Base-by-base conservation (phyloP, 2,329 filamentous ascomycete species). In the Drechmeria coniospora region DNA sequence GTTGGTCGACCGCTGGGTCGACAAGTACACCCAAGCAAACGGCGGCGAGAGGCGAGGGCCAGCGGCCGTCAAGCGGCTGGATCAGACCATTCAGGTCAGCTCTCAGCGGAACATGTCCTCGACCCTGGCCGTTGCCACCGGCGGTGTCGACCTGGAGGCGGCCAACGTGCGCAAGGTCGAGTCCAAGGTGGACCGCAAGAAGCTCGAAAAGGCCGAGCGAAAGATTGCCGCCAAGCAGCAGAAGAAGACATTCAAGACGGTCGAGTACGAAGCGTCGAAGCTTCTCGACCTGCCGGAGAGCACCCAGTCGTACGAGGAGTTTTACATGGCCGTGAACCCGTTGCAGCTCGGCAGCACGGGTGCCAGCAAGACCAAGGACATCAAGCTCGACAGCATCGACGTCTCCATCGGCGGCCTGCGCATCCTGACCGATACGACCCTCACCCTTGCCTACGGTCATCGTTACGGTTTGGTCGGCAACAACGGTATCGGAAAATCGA, bases 321-420 rank as follows among this genome's bases (percentile, higher is more conserved):
- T 98, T 59, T 98, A 92, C 69, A 95, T 98, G 90, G 79, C 83
- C 29, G 90, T 98, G 62, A 98, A 98, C 54, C 90, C 90, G 35
- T 68, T 98, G 36, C 87, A 95, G 50, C 47, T 95, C 34, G 87
- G 84, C 30, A 59, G 65, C 39, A 54, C 69, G 31, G 68, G 75
- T 18, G 59, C 79, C 33, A 70, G 73, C 40, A 98, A 95, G 74
- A 93, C 86, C 55, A 98, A 98, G 65, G 90, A 98, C 50, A 86
- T 98, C 65, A 98, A 95, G 61, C 64, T 98, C 41, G 90, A 98
- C 56, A 84, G 81, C 43, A 83, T 93, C 48, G 90, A 98, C 54
- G 80, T 98, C 30, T 79, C 83, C 23, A 94, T 98, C 46, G 75
- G 81, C 36, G 87, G 87, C 31, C 67, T 73, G 46, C 76, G 90